Percentiles rank a stretch among this genome's conserved stretches.
Evolutionary conservation across 192 early-diverging fungal species (phyloP).

Genomic region (Gamsiella multidivaricata): DNA sequence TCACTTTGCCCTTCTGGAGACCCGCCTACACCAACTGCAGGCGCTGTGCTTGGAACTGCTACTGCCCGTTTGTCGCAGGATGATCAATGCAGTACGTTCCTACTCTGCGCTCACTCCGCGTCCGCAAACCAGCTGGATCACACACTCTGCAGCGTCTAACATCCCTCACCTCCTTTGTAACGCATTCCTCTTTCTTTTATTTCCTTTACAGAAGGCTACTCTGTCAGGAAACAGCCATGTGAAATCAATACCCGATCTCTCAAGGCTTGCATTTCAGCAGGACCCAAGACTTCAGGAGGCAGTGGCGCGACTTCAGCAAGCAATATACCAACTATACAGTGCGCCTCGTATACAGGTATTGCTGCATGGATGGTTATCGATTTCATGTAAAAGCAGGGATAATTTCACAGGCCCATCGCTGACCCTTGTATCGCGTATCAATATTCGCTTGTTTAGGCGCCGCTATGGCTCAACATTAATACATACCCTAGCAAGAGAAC

Average conservation of each 20-base stretch:
- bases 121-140: too few relatives aligned
- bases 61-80: slow-evolving; percentile 37
- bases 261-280: slow-evolving; percentile 59
- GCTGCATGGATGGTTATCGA: background rate
- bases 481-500: slow-evolving; percentile 46
- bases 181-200: background rate
- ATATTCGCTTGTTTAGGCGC: slow-evolving; percentile 19
- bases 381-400: too few relatives aligned
- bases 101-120: background rate
- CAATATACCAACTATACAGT: slow-evolving; percentile 60
- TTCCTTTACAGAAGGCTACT: slow-evolving; percentile 49
- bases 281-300: slow-evolving; percentile 59
- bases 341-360: slow-evolving; percentile 68
- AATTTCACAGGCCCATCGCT: too few relatives aligned
- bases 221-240: slow-evolving; percentile 27
- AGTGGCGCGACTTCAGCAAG: slow-evolving; percentile 58
- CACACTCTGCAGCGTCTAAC: too few relatives aligned
- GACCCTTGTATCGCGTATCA: too few relatives aligned
- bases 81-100: slow-evolving; percentile 32
- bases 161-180: too few relatives aligned
- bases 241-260: slow-evolving; percentile 53
- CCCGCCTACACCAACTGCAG: slow-evolving; percentile 65
- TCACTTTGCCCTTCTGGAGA: slow-evolving; percentile 69
- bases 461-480: slow-evolving; percentile 50
- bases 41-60: slow-evolving; percentile 57